Evolutionary conservation across 352 stramenopile genomes (phyloP), one percentile per base, ranked within the genome.

Genomic region (Phytophthora palmivora): DNA sequence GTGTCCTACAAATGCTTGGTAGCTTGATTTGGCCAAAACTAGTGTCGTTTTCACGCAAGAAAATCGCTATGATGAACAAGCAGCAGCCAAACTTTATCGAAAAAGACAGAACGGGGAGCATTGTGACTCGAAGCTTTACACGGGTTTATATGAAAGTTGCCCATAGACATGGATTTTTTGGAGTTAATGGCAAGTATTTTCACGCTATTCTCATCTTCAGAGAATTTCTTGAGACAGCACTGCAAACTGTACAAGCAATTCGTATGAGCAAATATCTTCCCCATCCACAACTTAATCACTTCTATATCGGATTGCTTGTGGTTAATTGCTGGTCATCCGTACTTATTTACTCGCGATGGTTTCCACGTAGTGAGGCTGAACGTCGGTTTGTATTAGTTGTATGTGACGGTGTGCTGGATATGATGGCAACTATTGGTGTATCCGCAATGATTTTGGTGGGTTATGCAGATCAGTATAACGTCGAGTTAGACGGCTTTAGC

Each of bases 231-330:
- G 63, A 76, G 22, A 60, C 58, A 8, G 42, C 55, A 0, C 45
- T 76, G 6, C 63, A 77, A 26, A 60, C 53, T 3, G 12, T 59
- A 4, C 57, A 76, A 51, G 58, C 62, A 0, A 30, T 70, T 28
- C 52, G 50, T 9, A 72, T 76, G 56, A 76, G 67, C 19, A 53
- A 57, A n/a, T 48, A 53, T 18, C 37, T 76, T 7, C 30, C 68
- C 6, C 53, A 45, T 2, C 21, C 43, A 1, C 51, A 51, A 33
- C 67, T 82, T 9, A 76, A 82, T 16, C 50, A 51, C 0, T 62
- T 79, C 18, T 77, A 72, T 9, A 67, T 77, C 6, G 26, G 21
- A 0, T 34, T 82, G 4, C 12, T 82, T 7, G 52, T 70, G 2
- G 8, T 61, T 4, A 76, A 73, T 36, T 73, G 63, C 11, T 76